Evolutionary conservation across 768 basidiomycete species (phyloP).

Genomic region (Amanita pseudoporphyria): DNA sequence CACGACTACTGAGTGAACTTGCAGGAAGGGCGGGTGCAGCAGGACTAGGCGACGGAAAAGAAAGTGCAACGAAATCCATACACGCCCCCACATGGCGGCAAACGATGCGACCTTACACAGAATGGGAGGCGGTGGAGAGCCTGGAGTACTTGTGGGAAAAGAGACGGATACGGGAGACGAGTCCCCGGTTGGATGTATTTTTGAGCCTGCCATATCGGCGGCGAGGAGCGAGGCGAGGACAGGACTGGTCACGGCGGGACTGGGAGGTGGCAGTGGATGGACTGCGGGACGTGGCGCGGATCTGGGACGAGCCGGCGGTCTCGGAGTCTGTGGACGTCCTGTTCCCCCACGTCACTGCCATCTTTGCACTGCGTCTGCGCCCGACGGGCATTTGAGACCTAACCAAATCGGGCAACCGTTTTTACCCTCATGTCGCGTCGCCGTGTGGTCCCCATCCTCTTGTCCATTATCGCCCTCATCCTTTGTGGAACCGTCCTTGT

Average conservation of each 20-base stretch:
- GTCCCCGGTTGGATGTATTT: slow-evolving; percentile 44
- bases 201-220: slow-evolving; percentile 36
- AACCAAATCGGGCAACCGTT: not conserved
- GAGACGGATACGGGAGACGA: slow-evolving; percentile 21
- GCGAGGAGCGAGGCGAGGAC: slow-evolving; percentile 52
- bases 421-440: slow-evolving; percentile 33
- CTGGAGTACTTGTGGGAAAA: slow-evolving; percentile 45
- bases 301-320: slow-evolving; percentile 47
- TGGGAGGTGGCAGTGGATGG: slow-evolving; percentile 48
- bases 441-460: slow-evolving; percentile 32
- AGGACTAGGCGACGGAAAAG: slow-evolving; percentile 26
- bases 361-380: slow-evolving; percentile 38
- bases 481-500: slow-evolving; percentile 86
- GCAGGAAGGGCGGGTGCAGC: slow-evolving; percentile 43
- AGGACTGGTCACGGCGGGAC: slow-evolving; percentile 63
- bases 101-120: slow-evolving; percentile 26
- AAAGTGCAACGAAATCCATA: slow-evolving; percentile 32
- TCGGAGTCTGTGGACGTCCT: slow-evolving; percentile 39
- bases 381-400: slow-evolving; percentile 21
- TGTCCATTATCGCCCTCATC: slow-evolving; percentile 56
- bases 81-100: slow-evolving; percentile 47
- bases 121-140: slow-evolving; percentile 49
- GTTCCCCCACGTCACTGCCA: slow-evolving; percentile 33
- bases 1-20: slow-evolving; percentile 46
- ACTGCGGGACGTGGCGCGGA: slow-evolving; percentile 36